Conservation (phyloP, 148 eudicot genomes). For the Pharnaceum exiguum region DNA sequence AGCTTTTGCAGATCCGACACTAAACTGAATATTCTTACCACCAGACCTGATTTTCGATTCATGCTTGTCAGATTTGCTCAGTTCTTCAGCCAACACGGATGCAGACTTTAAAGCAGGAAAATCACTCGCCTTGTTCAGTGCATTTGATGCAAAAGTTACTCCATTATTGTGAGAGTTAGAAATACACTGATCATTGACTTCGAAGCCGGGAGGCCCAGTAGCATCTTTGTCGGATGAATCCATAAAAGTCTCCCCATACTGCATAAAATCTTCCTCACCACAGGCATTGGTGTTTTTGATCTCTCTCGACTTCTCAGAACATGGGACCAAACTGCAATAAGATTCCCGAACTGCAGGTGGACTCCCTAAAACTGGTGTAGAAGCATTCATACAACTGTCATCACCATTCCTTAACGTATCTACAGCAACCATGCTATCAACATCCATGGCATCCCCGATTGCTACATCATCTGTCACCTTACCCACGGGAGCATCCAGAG, state of each 20-base stretch:
- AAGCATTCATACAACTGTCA: constrained; percentile 7
- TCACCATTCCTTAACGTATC: constrained; percentile 9
- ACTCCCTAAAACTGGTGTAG: constrained; percentile 18
- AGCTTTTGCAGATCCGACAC: constrained; percentile 7
- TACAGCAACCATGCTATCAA: constrained; percentile 14
- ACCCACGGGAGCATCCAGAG: constrained; percentile 12
- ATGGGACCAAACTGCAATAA: constrained; percentile 23
- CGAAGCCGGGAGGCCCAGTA: constrained; percentile 13
- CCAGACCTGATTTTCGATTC: constrained; percentile 13
- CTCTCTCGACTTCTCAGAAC: constrained; percentile 24
- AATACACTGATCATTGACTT: constrained; percentile 17
- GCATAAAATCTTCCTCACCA: constrained; percentile 12
- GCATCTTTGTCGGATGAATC: constrained; percentile 17
- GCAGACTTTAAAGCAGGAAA: constrained; percentile 12
- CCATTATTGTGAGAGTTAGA: constrained; percentile 27
- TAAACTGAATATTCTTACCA: constrained; percentile 16
- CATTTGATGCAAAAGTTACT: constrained; percentile 10
- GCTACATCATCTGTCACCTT: neutral
- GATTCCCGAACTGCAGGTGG: constrained; percentile 24
- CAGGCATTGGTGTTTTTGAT: constrained; percentile 14
- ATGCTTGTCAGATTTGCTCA: constrained; percentile 8
- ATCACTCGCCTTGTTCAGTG: constrained; percentile 6
- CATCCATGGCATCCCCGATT: constrained; percentile 8
- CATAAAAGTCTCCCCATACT: constrained; percentile 13
- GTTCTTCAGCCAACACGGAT: constrained; percentile 11